A percentile compares a stretch with the other conserved stretches of the same genome.
Evolutionary conservation across 495 filamentous ascomycete genomes (phyloP).

Genomic region (Cryomyces minteri): DNA sequence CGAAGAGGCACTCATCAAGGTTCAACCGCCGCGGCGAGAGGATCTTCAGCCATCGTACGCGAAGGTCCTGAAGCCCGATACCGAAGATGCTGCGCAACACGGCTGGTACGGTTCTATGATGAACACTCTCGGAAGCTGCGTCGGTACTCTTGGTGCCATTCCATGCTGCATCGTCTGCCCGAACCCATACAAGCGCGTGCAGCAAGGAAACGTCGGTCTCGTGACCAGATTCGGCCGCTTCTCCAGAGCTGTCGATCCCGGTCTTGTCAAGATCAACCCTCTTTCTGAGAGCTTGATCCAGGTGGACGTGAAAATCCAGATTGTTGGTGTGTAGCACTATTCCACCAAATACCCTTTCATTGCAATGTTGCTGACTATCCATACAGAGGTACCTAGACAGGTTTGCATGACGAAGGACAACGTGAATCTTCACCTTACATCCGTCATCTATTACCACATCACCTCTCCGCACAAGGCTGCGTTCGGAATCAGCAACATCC

Average conservation of each 20-base stretch:
- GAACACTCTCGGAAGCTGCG: slow-evolving; percentile 51
- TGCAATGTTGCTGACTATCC: background rate
- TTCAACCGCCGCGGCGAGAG: slow-evolving; percentile 61
- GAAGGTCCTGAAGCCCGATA: slow-evolving; percentile 45
- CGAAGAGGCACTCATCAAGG: slow-evolving; percentile 37
- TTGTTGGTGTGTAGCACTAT: slow-evolving; percentile 42
- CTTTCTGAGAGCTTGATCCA: slow-evolving; percentile 75
- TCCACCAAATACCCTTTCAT: background rate
- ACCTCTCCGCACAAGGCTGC: slow-evolving; percentile 89
- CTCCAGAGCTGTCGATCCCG: slow-evolving; percentile 90
- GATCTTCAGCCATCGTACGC: slow-evolving; percentile 89
- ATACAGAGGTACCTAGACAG: slow-evolving; percentile 75
- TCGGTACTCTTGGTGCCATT: slow-evolving; percentile 72
- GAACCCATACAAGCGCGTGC: slow-evolving; percentile 91
- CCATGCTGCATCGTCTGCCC: slow-evolving; percentile 87
- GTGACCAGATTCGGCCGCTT: slow-evolving; percentile 95
- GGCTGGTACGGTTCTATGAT: slow-evolving; percentile 87
- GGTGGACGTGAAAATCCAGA: slow-evolving; percentile 98
- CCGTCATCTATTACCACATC: slow-evolving; percentile 99
- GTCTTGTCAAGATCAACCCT: slow-evolving; percentile 96
- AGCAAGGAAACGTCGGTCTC: slow-evolving; percentile 83
- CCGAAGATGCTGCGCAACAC: slow-evolving; percentile 47
- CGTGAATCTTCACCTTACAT: slow-evolving; percentile 80
- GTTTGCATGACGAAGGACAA: slow-evolving; percentile 99
- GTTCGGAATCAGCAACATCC: slow-evolving; percentile 90